These are phyloP conservation scores for Oryza officinalis DNA, from an alignment of 176 grass and related monocot genomes.

Conservation along the genomic window DNA sequence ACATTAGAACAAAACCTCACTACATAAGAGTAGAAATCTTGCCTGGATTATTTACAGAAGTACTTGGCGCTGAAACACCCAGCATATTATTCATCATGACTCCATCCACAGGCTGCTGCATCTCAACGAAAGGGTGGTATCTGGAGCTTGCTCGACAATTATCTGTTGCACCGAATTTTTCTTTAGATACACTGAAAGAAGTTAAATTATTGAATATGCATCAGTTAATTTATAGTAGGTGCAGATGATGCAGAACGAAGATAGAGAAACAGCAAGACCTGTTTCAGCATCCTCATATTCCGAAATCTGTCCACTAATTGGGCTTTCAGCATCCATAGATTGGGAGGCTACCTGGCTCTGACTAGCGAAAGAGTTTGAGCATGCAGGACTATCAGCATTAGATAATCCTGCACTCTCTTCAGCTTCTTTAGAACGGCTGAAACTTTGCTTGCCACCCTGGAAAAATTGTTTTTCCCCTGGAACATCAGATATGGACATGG, in stretches of 20 bases:
- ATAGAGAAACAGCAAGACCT: slow-evolving; percentile 76
- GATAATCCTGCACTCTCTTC: slow-evolving; percentile 68
- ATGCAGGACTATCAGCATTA: slow-evolving; percentile 68
- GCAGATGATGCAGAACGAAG: slow-evolving; percentile 64
- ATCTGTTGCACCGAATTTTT: slow-evolving; percentile 93
- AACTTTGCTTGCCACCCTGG: slow-evolving; percentile 89
- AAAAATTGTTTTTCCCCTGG: slow-evolving; percentile 33
- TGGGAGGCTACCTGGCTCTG: slow-evolving; percentile 82
- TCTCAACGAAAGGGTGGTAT: slow-evolving; percentile 95
- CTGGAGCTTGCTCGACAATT: slow-evolving; percentile 85
- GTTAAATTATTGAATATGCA: slow-evolving; percentile 63
- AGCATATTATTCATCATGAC: slow-evolving; percentile 59
- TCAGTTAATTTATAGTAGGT: slow-evolving; percentile 54
- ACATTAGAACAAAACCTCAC: slow-evolving; percentile 2
- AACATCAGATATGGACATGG: slow-evolving; percentile 13
- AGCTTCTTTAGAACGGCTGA: slow-evolving; percentile 68
- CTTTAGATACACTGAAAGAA: slow-evolving; percentile 90
- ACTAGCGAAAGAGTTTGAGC: slow-evolving; percentile 89
- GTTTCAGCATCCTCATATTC: slow-evolving; percentile 99
- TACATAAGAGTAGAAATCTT: slow-evolving; percentile 44
- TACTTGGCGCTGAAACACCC: slow-evolving; percentile 41
- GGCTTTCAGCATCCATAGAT: slow-evolving; percentile 84
- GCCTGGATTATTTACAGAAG: slow-evolving; percentile 72
- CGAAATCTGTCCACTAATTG: slow-evolving; percentile 87
- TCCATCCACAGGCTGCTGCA: slow-evolving; percentile 96